A percentile compares a stretch with the other conserved stretches of the same genome.
These are phyloP conservation scores for Graphiopsis chlorocephala DNA, from an alignment of 2,329 filamentous ascomycete species.

Conservation along the genomic window DNA sequence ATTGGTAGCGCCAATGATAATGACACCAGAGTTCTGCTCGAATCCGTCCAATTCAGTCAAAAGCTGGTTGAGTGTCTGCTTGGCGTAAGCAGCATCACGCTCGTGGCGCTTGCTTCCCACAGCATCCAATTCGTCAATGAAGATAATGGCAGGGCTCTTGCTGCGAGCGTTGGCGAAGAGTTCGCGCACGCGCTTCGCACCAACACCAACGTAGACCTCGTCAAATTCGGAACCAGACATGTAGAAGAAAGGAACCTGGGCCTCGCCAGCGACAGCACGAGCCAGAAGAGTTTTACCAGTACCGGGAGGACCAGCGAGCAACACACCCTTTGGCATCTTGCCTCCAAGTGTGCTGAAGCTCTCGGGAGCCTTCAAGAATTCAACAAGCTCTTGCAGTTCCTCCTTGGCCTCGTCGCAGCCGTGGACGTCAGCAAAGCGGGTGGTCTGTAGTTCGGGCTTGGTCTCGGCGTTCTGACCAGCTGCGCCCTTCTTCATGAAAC, in stretches of 20 bases:
- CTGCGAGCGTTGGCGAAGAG: slow-evolving; percentile 78
- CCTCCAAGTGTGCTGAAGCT: slow-evolving; percentile 92
- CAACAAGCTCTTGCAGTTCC: slow-evolving; percentile 92
- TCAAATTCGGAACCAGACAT: slow-evolving; percentile 99
- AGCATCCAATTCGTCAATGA: slow-evolving; percentile 91
- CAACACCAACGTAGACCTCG: slow-evolving; percentile 95
- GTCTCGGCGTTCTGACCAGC: slow-evolving; percentile 74
- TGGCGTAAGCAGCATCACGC: slow-evolving; percentile 88
- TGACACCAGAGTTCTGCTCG: slow-evolving; percentile 88
- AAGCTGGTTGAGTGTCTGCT: slow-evolving; percentile 95
- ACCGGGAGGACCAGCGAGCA: slow-evolving; percentile 91
- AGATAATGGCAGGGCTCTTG: slow-evolving; percentile 90
- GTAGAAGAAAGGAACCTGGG: slow-evolving; percentile 98
- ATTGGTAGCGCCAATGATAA: slow-evolving; percentile 95
- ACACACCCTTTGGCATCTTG: slow-evolving; percentile 93
- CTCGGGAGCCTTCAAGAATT: slow-evolving; percentile 90
- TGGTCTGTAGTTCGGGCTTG: slow-evolving; percentile 87
- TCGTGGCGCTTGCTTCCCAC: slow-evolving; percentile 93
- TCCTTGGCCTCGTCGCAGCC: slow-evolving; percentile 98
- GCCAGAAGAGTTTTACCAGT: slow-evolving; percentile 97
- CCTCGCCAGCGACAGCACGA: slow-evolving; percentile 92
- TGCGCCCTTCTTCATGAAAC: slow-evolving; percentile 74
- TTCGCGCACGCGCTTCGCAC: slow-evolving; percentile 92
- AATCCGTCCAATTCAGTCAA: slow-evolving; percentile 97
- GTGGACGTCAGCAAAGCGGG: slow-evolving; percentile 89